Conservation (phyloP, 2,329 filamentous ascomycete species). For the Stemphylium vesicarium region DNA sequence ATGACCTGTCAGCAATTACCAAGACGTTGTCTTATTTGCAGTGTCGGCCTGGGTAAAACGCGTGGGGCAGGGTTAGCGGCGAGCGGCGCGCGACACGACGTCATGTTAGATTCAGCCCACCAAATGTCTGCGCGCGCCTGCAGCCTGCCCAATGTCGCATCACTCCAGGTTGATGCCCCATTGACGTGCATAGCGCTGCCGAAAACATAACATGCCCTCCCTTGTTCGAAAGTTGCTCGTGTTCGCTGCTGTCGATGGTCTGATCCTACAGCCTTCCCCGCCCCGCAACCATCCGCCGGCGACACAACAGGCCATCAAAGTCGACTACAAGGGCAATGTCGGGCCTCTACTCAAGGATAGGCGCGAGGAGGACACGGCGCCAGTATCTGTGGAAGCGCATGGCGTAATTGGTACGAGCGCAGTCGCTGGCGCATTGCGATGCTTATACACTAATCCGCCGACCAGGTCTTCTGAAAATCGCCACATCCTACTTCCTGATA, state of each 20-base stretch:
- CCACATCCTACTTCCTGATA: constrained; percentile 81
- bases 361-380: constrained; percentile 46
- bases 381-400: constrained; percentile 54
- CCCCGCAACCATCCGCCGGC: constrained; percentile 61
- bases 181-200: constrained; percentile 5
- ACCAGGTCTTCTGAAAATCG: constrained; percentile 85
- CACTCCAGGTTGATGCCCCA: neutral
- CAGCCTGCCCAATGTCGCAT: neutral
- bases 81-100: constrained; percentile 1
- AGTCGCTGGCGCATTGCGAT: neutral
- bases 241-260: constrained; percentile 80
- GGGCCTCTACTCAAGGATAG: constrained; percentile 53
- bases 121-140: constrained; percentile 3
- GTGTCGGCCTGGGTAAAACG: neutral
- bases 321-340: constrained; percentile 72
- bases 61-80: neutral
- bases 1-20: no score
- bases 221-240: constrained; percentile 81
- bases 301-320: constrained; percentile 65
- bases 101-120: constrained; percentile 1
- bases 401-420: constrained; percentile 62
- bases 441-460: neutral
- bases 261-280: constrained; percentile 77
- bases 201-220: constrained; percentile 72
- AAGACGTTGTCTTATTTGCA: no score